Percentiles rank a stretch among this genome's conserved stretches.
These are phyloP conservation scores for Fusarium hainanense DNA, from an alignment of 2,329 filamentous ascomycete genomes.

Conservation along the genomic window DNA sequence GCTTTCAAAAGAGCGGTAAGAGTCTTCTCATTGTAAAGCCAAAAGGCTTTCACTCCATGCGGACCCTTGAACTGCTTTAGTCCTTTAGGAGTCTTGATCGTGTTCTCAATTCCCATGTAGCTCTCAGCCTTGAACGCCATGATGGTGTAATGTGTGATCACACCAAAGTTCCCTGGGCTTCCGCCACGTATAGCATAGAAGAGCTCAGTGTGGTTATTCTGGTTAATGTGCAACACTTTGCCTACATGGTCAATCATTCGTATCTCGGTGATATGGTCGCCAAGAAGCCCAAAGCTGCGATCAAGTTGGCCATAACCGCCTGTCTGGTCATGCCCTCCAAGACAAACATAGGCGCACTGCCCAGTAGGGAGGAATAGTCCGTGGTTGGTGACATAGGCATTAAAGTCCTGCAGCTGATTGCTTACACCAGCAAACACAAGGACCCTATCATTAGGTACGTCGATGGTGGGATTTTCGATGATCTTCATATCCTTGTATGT, in stretches of 20 bases:
- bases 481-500: slow-evolving; percentile 50
- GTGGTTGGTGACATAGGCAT: slow-evolving; percentile 54
- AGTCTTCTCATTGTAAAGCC: slow-evolving; percentile 52
- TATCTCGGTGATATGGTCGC: slow-evolving; percentile 63
- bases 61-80: slow-evolving; percentile 35
- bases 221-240: slow-evolving; percentile 53
- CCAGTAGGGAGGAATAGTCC: slow-evolving; percentile 59
- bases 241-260: slow-evolving; percentile 62
- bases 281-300: slow-evolving; percentile 63
- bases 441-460: slow-evolving; percentile 46
- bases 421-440: slow-evolving; percentile 56
- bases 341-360: slow-evolving; percentile 58
- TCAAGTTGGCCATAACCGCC: slow-evolving; percentile 61
- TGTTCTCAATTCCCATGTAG: slow-evolving; percentile 48
- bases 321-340: slow-evolving; percentile 61
- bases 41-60: slow-evolving; percentile 53
- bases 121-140: slow-evolving; percentile 53
- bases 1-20: slow-evolving; percentile 54
- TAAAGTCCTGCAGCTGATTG: slow-evolving; percentile 56
- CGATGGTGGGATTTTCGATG: slow-evolving; percentile 27
- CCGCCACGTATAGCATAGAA: slow-evolving; percentile 70
- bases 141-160: slow-evolving; percentile 64
- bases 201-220: slow-evolving; percentile 62
- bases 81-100: not conserved
- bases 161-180: slow-evolving; percentile 67